phyloP scores from a whole-genome alignment of 768 basidiomycete genomes.

The Rossbeevera mucosa region DNA sequence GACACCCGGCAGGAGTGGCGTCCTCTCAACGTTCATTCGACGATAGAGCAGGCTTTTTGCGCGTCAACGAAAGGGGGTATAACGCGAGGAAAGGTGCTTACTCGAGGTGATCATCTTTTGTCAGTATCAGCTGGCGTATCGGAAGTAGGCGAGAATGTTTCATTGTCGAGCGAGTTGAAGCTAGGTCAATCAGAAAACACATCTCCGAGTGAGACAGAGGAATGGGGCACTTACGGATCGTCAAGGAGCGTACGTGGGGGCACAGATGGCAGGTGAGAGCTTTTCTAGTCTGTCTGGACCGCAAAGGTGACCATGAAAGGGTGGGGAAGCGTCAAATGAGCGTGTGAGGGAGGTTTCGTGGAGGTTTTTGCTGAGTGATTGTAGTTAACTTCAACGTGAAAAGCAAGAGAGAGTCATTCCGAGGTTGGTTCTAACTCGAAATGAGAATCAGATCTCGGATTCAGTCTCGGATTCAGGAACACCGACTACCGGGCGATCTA shows the following conservation, averaged over 20 bases:
- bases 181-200: slow-evolving; percentile 19
- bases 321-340: slow-evolving; percentile 5
- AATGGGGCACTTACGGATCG: slow-evolving; percentile 21
- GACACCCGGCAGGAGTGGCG: slow-evolving; percentile 19
- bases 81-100: slow-evolving; percentile 4
- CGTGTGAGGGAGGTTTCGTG: slow-evolving; percentile 4
- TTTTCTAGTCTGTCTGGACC: slow-evolving; percentile 3
- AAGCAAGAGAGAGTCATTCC: too few species aligned
- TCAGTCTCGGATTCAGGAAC: slow-evolving; percentile 17
- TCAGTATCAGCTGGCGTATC: slow-evolving; percentile 13
- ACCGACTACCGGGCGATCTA: slow-evolving; percentile 12
- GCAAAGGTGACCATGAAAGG: slow-evolving; percentile 17
- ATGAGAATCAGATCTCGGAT: slow-evolving; percentile 10
- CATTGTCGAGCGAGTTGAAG: slow-evolving; percentile 18
- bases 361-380: too few species aligned
- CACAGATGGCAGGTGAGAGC: background rate
- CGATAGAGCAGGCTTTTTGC: slow-evolving; percentile 27
- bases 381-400: too few species aligned
- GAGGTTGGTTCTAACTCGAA: background rate
- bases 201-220: slow-evolving; percentile 8
- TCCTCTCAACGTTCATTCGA: slow-evolving; percentile 33
- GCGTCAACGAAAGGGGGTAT: slow-evolving; percentile 6
- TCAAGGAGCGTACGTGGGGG: slow-evolving; percentile 13
- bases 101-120: slow-evolving; percentile 29
- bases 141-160: slow-evolving; percentile 24